Evolutionary conservation across 257 asterid genomes (phyloP).

Genomic region (Nicotiana knightiana): DNA sequence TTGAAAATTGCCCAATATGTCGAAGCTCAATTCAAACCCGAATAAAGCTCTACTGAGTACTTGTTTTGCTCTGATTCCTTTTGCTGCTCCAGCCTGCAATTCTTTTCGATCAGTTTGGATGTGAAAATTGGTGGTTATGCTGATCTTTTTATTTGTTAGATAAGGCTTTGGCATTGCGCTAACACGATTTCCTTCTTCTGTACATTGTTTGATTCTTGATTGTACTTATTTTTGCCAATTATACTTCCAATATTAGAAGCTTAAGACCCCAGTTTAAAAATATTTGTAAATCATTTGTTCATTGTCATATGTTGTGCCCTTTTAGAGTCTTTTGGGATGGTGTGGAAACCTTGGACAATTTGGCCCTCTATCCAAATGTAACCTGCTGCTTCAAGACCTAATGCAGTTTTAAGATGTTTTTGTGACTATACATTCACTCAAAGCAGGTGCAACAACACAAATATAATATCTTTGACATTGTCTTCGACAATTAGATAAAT

Average conservation of each 20-base stretch:
- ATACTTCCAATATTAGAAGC: background rate
- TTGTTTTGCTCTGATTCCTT: background rate
- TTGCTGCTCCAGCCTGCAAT: background rate
- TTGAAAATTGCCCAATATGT: slow-evolving; percentile 72
- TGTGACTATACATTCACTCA: background rate
- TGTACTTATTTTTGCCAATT: background rate
- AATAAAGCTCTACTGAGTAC: slow-evolving; percentile 67
- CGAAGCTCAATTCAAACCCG: slow-evolving; percentile 60
- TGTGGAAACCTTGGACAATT: too few species aligned
- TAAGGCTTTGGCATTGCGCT: background rate
- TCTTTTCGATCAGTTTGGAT: background rate
- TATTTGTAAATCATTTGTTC: background rate
- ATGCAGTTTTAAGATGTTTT: background rate
- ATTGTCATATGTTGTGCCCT: background rate
- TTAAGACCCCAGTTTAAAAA: background rate
- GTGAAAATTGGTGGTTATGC: background rate
- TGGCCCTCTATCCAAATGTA: too few species aligned
- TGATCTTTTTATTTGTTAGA: background rate
- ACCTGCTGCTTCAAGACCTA: background rate
- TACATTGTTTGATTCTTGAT: background rate
- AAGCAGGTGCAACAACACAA: background rate
- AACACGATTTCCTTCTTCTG: background rate
- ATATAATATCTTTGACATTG: too few species aligned
- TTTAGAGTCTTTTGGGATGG: background rate
- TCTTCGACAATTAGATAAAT: background rate